Evolutionary conservation across 306 rosid genomes (phyloP).

Genomic region (Betula pendula): DNA sequence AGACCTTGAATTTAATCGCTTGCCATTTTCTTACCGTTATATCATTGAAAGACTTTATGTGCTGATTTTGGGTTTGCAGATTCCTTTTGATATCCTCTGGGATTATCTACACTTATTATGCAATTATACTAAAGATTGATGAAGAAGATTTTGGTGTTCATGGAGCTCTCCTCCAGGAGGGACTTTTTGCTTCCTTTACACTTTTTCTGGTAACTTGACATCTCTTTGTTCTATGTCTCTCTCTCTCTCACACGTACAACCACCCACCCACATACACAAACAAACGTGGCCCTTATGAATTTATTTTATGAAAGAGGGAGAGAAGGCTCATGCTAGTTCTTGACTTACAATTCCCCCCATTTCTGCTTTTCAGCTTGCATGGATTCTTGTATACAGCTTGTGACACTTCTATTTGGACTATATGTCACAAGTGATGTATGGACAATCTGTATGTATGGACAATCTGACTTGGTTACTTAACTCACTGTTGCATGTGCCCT

Average conservation of each 20-base stretch:
- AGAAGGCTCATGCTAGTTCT: background rate
- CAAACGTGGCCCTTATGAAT: too few species aligned
- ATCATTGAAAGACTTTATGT: constrained; percentile 4
- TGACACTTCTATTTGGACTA: constrained; percentile 76
- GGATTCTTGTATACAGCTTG: constrained; percentile 93
- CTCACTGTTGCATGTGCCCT: constrained; percentile 19
- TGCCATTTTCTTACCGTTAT: constrained; percentile 4
- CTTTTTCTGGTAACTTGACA: constrained; percentile 78
- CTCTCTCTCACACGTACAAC: background rate
- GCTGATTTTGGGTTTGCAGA: constrained; percentile 43
- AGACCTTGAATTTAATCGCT: background rate
- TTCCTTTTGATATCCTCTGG: constrained; percentile 74
- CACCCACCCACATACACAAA: too few species aligned
- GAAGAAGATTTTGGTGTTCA: constrained; percentile 99
- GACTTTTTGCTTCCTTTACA: constrained; percentile 89
- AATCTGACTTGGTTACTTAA: constrained; percentile 30
- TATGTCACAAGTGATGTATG: constrained; percentile 17
- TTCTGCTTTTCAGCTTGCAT: constrained; percentile 69
- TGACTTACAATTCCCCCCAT: constrained; percentile 14
- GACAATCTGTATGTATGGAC: too few species aligned
- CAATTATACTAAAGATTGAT: constrained; percentile 80
- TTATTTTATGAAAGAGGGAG: background rate
- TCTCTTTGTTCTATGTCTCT: too few species aligned
- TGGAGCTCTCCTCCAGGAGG: constrained; percentile 98
- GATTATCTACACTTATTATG: constrained; percentile 75